phyloP scores from a whole-genome alignment of 1,284 basidiomycete species.

The Boletellus dicymbophilus region DNA sequence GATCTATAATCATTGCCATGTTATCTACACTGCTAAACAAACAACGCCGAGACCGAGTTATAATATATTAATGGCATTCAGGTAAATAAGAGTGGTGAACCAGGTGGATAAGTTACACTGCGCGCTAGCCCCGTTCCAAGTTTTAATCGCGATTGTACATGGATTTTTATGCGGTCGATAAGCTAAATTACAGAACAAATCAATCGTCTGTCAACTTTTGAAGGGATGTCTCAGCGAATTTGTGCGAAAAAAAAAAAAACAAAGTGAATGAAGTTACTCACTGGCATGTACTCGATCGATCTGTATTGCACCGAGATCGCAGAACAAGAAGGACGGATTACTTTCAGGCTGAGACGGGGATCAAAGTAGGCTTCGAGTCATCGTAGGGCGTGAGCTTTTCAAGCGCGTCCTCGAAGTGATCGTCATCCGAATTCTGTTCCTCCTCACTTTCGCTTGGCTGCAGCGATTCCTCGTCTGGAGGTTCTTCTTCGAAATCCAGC shows the following conservation, averaged over 20 bases:
- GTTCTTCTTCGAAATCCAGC: constrained; percentile 76
- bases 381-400: constrained; percentile 57
- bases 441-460: constrained; percentile 42
- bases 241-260: not conserved
- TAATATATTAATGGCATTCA: too few relatives aligned
- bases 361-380: constrained; percentile 3
- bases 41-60: too few relatives aligned
- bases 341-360: constrained; percentile 20
- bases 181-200: too few relatives aligned
- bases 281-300: constrained; percentile 3
- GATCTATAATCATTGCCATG: too few relatives aligned
- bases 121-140: too few relatives aligned
- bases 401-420: constrained; percentile 63
- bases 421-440: constrained; percentile 45
- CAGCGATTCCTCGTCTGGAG: constrained; percentile 48
- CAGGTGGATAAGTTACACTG: too few relatives aligned
- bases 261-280: too few relatives aligned
- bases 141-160: too few relatives aligned
- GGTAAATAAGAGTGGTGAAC: too few relatives aligned
- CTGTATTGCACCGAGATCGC: not conserved
- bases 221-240: not conserved
- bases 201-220: too few relatives aligned
- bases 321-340: not conserved
- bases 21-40: too few relatives aligned
- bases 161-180: too few relatives aligned